Evolutionary conservation across 1,284 basidiomycete species (phyloP).

Genomic region (Mycosarcoma mackinlayi): DNA sequence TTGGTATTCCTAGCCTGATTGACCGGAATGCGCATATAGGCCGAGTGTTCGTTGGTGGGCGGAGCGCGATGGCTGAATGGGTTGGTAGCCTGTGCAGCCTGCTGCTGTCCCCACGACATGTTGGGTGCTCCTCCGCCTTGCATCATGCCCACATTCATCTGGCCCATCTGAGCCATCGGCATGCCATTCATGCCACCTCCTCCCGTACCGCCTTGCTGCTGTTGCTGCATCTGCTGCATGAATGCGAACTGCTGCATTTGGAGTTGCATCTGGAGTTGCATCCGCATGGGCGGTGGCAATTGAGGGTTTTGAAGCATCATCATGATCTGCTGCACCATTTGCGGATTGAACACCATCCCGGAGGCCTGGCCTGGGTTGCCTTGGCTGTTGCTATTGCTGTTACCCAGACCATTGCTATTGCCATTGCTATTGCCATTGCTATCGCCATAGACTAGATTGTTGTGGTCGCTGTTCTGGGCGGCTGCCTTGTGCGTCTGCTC

Average conservation of each 20-base stretch:
- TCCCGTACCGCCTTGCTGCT: conserved; percentile 9
- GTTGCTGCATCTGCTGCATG: conserved; percentile 56
- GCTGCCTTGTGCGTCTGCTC: conserved; percentile 34
- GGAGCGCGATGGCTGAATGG: conserved; percentile 34
- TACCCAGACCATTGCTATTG: conserved; percentile 7
- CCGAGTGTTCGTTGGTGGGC: conserved; percentile 41
- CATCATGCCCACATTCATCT: conserved; percentile 45
- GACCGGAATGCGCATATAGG: conserved; percentile 50
- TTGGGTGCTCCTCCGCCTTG: conserved; percentile 12
- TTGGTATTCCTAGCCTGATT: conserved; percentile 25
- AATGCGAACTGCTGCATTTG: conserved; percentile 64
- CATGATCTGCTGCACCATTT: conserved; percentile 63
- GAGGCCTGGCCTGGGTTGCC: conserved; percentile 11
- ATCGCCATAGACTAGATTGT: conserved; percentile 28
- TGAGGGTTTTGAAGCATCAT: conserved; percentile 65
- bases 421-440: conserved; percentile 9
- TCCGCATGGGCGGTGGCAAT: conserved; percentile 63
- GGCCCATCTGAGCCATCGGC: conserved; percentile 19
- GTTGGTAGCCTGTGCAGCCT: conserved; percentile 28
- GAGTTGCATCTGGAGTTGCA: conserved; percentile 67
- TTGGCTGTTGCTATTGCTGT: conserved; percentile 5
- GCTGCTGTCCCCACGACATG: conserved; percentile 41
- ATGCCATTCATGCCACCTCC: conserved; percentile 23
- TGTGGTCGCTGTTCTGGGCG: conserved; percentile 26
- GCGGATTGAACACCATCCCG: conserved; percentile 56